Evolutionary conservation across 345 rosid species (phyloP), one percentile per base, ranked within the genome.

Genomic region (Brassica nigra): DNA sequence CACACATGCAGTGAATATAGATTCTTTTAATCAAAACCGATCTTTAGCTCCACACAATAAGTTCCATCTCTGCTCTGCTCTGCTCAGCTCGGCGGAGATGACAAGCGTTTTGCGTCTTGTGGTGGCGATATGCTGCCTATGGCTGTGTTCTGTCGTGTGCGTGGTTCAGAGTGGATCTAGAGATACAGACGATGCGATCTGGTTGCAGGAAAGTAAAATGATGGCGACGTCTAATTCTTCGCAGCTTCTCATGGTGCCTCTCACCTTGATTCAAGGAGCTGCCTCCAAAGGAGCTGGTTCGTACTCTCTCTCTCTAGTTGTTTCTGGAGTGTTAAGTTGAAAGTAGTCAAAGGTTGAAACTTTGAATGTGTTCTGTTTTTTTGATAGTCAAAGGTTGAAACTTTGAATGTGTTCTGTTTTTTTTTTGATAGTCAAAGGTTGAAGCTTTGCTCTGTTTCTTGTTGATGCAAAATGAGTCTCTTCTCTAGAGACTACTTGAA

Each of bases 251-350:
- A 87, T 81, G 90, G 92, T 91, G n/a, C 87, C 85, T 61, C 94
- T 92, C 80, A 88, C 97, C 71, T 93, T 94, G 75, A 90, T 94
- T 75, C 86, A 80, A 11, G 88, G 91, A 81, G 98, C 98, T 87
- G 93, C 81, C 28, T 77, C 91, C 30, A 88, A 86, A 71, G 97
- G 97, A 89, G 97, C 97, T 71, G 90, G 98, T 49, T 34, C 6
- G 37, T 94, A 81, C 23, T 14, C 37, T 74, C 28, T 10, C 30
- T 7, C 34, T 42, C 42, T 52, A 10, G 2, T 8, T 47, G 12
- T 47, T 11, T 44, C 52, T 10, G 11, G 1, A 47, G 12, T 47
- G 54, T 47, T 47, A 2, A 39, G 54, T 47, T 47, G n/a, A 47
- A 11, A 39, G 47, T 8, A 39, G 44, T 39, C 44, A 39, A 39